Evolutionary conservation across 148 eudicot species (phyloP).

Genomic region (Diospyros lotus): DNA sequence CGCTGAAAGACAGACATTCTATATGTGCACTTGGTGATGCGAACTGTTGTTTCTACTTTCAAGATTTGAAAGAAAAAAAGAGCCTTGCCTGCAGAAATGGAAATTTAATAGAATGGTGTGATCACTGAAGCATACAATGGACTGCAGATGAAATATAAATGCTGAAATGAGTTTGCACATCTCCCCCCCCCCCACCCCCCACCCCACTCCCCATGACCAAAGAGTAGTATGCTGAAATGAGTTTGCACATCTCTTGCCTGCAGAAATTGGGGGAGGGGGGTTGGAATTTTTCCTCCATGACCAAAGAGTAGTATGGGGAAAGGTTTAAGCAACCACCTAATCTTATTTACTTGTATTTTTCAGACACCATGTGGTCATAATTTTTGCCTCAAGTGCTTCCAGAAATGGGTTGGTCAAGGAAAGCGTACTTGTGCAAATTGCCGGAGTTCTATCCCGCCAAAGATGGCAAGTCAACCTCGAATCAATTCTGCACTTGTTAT

Average conservation of each 20-base stretch:
- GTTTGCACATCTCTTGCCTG: no score
- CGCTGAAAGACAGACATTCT: neutral
- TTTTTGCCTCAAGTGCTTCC: conserved; percentile 87
- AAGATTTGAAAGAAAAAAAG: no score
- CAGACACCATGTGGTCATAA: conserved; percentile 98
- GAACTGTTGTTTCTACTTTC: neutral
- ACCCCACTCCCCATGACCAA: no score
- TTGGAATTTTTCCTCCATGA: no score
- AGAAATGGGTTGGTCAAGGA: conserved; percentile 83
- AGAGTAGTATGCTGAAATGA: no score
- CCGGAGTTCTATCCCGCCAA: conserved; percentile 53
- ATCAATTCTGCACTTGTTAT: conserved; percentile 74
- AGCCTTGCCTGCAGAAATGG: no score
- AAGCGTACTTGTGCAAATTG: conserved; percentile 81
- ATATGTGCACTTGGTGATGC: neutral
- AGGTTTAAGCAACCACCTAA: neutral
- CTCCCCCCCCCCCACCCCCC: no score
- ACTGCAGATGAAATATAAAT: no score
- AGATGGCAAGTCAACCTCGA: conserved; percentile 66
- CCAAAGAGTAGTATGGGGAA: neutral
- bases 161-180: no score
- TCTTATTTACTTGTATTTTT: neutral
- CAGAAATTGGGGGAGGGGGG: no score
- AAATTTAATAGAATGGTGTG: no score
- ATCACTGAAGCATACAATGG: no score